Conservation (phyloP, 768 basidiomycete species). For the Paxillus involutus region DNA sequence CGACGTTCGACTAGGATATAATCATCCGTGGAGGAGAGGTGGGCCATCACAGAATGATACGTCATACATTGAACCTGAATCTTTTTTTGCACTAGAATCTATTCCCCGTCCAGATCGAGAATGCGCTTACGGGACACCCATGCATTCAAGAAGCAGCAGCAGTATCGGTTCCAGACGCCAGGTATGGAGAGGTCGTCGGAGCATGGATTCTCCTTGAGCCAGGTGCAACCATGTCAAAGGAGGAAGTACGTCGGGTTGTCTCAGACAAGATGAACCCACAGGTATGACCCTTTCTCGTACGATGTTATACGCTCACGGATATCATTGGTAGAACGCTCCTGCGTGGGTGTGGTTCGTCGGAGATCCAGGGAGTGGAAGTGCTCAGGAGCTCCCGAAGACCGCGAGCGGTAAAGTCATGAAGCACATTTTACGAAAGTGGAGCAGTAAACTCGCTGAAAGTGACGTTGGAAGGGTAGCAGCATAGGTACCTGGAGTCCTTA, state of each 20-base stretch:
- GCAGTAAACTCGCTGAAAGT: slow-evolving; percentile 49
- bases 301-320: slow-evolving; percentile 1
- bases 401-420: slow-evolving; percentile 89
- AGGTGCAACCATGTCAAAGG: slow-evolving; percentile 37
- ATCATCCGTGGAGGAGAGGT: slow-evolving; percentile 89
- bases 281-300: slow-evolving; percentile 37
- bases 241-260: slow-evolving; percentile 56
- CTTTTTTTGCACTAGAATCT: slow-evolving; percentile 53
- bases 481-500: neutral
- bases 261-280: slow-evolving; percentile 73
- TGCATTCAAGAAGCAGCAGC: slow-evolving; percentile 71
- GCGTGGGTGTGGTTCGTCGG: slow-evolving; percentile 83
- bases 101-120: slow-evolving; percentile 85
- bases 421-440: slow-evolving; percentile 72
- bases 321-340: slow-evolving; percentile 60
- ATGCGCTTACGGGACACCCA: slow-evolving; percentile 55
- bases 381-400: slow-evolving; percentile 72
- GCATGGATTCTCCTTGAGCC: slow-evolving; percentile 67
- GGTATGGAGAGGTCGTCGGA: slow-evolving; percentile 79
- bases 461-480: slow-evolving; percentile 36
- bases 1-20: slow-evolving; percentile 52
- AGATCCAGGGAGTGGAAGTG: slow-evolving; percentile 48
- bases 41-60: slow-evolving; percentile 1
- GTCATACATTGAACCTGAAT: neutral
- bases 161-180: slow-evolving; percentile 65